Conservation (phyloP, 2,329 filamentous ascomycete genomes). For the Didymella pomorum region DNA sequence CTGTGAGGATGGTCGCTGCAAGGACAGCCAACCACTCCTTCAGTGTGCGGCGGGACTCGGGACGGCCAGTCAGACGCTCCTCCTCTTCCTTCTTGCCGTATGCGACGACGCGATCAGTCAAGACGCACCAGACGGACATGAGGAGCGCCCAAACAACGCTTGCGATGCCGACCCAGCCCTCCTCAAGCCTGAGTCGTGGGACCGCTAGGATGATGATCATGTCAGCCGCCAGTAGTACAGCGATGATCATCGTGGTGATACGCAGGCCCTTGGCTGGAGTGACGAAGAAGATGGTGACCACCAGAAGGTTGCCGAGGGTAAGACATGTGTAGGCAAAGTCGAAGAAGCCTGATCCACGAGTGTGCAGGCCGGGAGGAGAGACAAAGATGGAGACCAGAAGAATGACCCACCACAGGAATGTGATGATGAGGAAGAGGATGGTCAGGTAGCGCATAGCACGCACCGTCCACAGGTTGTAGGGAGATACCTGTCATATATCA, state of each 20-base stretch:
- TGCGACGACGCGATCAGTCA: slow-evolving; percentile 81
- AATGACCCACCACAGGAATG: slow-evolving; percentile 91
- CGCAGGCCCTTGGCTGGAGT: slow-evolving; percentile 82
- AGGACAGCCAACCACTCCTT: slow-evolving; percentile 86
- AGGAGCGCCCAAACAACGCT: slow-evolving; percentile 84
- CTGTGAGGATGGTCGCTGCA: slow-evolving; percentile 74
- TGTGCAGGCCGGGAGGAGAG: slow-evolving; percentile 85
- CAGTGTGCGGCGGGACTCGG: slow-evolving; percentile 82
- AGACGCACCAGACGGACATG: slow-evolving; percentile 79
- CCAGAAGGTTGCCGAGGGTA: slow-evolving; percentile 76
- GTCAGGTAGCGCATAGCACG: slow-evolving; percentile 81
- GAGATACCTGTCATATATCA: slow-evolving; percentile 65
- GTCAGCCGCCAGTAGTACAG: slow-evolving; percentile 73
- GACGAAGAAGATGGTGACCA: slow-evolving; percentile 85
- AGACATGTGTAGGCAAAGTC: slow-evolving; percentile 84
- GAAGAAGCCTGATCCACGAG: slow-evolving; percentile 90
- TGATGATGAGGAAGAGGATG: slow-evolving; percentile 75
- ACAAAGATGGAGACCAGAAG: slow-evolving; percentile 90
- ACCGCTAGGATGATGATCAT: slow-evolving; percentile 82
- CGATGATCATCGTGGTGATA: slow-evolving; percentile 73
- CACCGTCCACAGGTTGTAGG: slow-evolving; percentile 94
- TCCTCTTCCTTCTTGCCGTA: slow-evolving; percentile 96
- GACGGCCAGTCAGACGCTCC: slow-evolving; percentile 85
- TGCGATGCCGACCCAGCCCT: slow-evolving; percentile 89
- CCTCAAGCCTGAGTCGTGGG: slow-evolving; percentile 76